Base-by-base conservation (phyloP, 176 grass and related monocot species). In the Themeda triandra region DNA sequence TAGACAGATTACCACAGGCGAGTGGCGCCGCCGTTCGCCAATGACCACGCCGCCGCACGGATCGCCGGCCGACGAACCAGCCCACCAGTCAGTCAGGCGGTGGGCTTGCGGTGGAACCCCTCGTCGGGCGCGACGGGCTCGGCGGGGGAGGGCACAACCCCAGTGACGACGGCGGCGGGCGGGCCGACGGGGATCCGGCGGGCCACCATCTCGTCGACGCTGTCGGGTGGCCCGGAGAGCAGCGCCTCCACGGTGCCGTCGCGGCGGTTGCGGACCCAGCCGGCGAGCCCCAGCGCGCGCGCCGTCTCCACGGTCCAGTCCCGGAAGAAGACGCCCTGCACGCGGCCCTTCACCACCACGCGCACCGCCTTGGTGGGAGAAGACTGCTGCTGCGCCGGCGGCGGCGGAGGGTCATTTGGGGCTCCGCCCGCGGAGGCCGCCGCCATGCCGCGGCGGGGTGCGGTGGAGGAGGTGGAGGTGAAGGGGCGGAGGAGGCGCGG, bases 271-370 rank as follows among this genome's bases (percentile, higher is more conserved):
- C 93, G 88, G 40, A 98, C 96, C 93, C 87, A 98, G 0, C 96
- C 93, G 15, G 81, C 85, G 37, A 98, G 89, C 19, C 87, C 96
- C n/a, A 98, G 91, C 15, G 87, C 82, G 37, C 86, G 88, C 54
- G 96, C 91, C 67, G 87, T 95, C 82, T 95, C 82, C 76, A 95
- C 89, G 40, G 96, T 95, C 96, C 93, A 95, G 82, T 98, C 96
- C 13, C 93, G 93, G 87, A 98, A 98, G 89, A 89, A 95, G 63
- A 98, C 93, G 5, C 96, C 91, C 87, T 98, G 96, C 75, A 98
- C 93, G 40, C 91, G 89, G 25, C 91, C 93, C 85, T 95, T 95
- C 35, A 98, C 84, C 69, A 90, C 79, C 71, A 93, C 91, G 67
- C 89, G 81, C 58, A 97, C 83, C 92, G 84, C 88, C 75, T 87